These are phyloP conservation scores for Aspergillus thermomutatus DNA, from an alignment of 2,329 filamentous ascomycete species.

Conservation along the genomic window DNA sequence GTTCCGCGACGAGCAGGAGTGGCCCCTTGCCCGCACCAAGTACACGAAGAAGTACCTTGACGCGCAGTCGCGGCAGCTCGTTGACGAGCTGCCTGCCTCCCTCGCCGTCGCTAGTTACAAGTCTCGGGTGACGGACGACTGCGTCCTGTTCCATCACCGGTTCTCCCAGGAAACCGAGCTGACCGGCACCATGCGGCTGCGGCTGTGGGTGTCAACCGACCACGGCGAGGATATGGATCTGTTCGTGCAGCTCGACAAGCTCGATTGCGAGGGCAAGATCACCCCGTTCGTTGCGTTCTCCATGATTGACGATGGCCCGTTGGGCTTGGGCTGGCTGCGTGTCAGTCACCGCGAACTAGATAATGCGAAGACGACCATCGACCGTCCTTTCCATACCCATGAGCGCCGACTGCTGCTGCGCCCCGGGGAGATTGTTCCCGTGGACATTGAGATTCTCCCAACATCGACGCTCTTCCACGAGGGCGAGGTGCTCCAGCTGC, in stretches of 20 bases:
- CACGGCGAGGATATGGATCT: background rate
- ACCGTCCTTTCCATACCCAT: background rate
- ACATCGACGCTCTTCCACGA: too few species aligned
- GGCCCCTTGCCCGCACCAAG: too few species aligned
- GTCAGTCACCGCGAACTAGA: background rate
- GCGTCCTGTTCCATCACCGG: too few species aligned
- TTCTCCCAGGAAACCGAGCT: background rate
- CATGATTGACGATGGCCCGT: background rate
- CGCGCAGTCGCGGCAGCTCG: too few species aligned
- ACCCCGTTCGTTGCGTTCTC: background rate
- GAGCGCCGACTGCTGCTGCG: background rate
- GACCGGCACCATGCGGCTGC: background rate
- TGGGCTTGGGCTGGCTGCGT: background rate
- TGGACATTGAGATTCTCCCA: background rate
- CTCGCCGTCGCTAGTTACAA: too few species aligned
- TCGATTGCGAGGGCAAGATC: background rate
- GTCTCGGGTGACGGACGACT: too few species aligned
- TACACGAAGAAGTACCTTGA: too few species aligned
- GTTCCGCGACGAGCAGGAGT: too few species aligned
- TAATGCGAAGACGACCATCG: background rate
- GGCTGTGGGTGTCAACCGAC: background rate
- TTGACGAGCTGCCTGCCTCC: too few species aligned
- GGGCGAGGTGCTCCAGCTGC: too few species aligned
- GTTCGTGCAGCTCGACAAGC: background rate
- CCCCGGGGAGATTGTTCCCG: background rate